These are phyloP conservation scores for Pseudofabraea citricarpa DNA, from an alignment of 2,329 filamentous ascomycete species.

Conservation along the genomic window DNA sequence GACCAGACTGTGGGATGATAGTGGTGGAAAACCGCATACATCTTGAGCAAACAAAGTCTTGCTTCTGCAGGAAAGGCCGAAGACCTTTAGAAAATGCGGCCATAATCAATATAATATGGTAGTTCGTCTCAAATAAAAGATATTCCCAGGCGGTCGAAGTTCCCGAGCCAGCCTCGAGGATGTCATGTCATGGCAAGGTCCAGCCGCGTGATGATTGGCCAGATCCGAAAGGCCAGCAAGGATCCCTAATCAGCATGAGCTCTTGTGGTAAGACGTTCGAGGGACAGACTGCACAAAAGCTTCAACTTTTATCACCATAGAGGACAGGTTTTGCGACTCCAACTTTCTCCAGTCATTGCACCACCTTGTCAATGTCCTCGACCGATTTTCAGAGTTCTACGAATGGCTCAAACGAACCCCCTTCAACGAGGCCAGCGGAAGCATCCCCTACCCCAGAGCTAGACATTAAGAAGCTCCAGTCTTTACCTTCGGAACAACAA, in stretches of 20 bases:
- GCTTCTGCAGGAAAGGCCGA: constrained; percentile 9
- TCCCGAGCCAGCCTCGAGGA: too few relatives aligned
- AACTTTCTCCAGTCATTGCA: constrained; percentile 5
- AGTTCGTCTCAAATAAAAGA: background rate
- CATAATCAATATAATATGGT: constrained; percentile 15
- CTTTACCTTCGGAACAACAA: constrained; percentile 89
- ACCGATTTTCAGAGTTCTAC: constrained; percentile 22
- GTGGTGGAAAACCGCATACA: constrained; percentile 37
- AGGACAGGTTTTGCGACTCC: constrained; percentile 1
- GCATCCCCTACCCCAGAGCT: constrained; percentile 65
- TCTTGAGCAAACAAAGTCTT: constrained; percentile 17
- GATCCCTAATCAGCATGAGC: too few relatives aligned
- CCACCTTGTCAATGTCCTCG: constrained; percentile 26
- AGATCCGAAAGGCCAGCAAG: too few relatives aligned
- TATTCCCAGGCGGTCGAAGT: too few relatives aligned
- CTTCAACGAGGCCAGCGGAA: constrained; percentile 30
- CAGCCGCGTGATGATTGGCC: too few relatives aligned
- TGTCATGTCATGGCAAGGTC: too few relatives aligned
- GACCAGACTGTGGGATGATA: constrained; percentile 53
- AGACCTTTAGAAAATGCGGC: constrained; percentile 23
- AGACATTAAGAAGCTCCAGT: constrained; percentile 83
- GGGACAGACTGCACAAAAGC: too few relatives aligned
- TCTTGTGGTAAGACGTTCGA: too few relatives aligned
- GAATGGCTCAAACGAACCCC: constrained; percentile 27
- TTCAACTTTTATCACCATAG: too few relatives aligned